phyloP scores from a whole-genome alignment of 106 monocot species.

The Chionographis japonica region DNA sequence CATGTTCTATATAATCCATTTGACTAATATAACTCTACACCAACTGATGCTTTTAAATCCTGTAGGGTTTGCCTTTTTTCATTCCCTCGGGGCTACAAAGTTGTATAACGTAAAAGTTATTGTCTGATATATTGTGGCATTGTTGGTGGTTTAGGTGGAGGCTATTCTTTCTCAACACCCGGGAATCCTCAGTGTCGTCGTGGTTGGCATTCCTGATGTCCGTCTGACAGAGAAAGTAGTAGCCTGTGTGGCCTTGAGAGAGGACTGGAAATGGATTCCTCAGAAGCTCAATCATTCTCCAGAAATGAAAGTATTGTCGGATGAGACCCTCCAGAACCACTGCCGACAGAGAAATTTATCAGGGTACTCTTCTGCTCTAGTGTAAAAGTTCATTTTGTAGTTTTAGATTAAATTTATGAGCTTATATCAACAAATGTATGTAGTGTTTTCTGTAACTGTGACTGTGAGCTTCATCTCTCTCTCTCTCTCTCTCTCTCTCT shows the following conservation, averaged over 20 bases:
- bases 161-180: constrained; percentile 58
- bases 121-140: not conserved
- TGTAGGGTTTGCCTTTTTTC: too few species aligned
- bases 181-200: constrained; percentile 40
- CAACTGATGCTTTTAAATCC: too few species aligned
- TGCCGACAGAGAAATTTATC: constrained; percentile 57
- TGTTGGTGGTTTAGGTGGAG: constrained; percentile 58
- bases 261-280: constrained; percentile 69
- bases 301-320: constrained; percentile 38
- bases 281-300: constrained; percentile 2
- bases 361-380: constrained; percentile 32
- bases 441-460: too few species aligned
- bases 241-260: constrained; percentile 61
- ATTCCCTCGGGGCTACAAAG: too few species aligned
- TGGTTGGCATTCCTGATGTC: constrained; percentile 69
- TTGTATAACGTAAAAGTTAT: too few species aligned
- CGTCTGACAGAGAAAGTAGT: constrained; percentile 66
- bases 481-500: too few species aligned
- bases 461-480: too few species aligned
- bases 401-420: not conserved
- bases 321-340: constrained; percentile 35
- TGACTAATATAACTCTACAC: too few species aligned
- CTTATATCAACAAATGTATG: not conserved
- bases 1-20: too few species aligned
- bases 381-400: not conserved